Conservation (phyloP, 2,329 filamentous ascomycete species). For the Neocatenulostroma microsporum region DNA sequence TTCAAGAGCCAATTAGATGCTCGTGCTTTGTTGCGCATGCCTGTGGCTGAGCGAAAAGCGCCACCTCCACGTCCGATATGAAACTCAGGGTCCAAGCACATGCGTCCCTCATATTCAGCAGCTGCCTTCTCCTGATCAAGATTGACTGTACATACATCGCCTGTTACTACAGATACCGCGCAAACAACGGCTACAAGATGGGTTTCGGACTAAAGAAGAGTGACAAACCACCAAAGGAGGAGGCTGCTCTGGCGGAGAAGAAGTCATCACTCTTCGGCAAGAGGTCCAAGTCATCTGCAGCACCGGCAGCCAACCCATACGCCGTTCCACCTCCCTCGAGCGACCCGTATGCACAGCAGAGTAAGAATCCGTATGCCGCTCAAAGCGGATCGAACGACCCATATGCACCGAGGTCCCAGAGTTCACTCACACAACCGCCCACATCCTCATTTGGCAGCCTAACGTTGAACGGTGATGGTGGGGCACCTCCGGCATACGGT, state of each 20-base stretch:
- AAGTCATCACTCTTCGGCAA: slow-evolving; percentile 54
- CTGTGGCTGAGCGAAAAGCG: too few relatives aligned
- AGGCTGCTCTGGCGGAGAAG: slow-evolving; percentile 44
- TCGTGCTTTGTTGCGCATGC: too few relatives aligned
- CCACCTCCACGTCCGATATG: too few relatives aligned
- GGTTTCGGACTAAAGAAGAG: slow-evolving; percentile 43
- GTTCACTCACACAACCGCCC: slow-evolving; percentile 22
- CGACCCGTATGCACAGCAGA: slow-evolving; percentile 46
- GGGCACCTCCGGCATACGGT: slow-evolving; percentile 32
- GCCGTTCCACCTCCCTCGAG: slow-evolving; percentile 40
- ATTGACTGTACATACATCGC: too few relatives aligned
- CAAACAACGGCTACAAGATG: slow-evolving; percentile 16
- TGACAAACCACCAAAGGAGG: slow-evolving; percentile 47
- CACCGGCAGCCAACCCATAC: slow-evolving; percentile 48
- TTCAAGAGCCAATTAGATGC: too few relatives aligned
- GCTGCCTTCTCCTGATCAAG: background rate
- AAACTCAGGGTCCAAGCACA: too few relatives aligned
- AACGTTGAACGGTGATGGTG: slow-evolving; percentile 19
- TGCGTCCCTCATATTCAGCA: background rate
- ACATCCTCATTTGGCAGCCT: slow-evolving; percentile 25
- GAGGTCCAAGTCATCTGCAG: slow-evolving; percentile 42
- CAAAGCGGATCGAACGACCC: slow-evolving; percentile 19
- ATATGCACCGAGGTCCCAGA: slow-evolving; percentile 20
- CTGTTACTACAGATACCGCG: too few relatives aligned
- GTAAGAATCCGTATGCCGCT: slow-evolving; percentile 27